Percentiles rank a stretch among this genome's conserved stretches.
These are phyloP conservation scores for Neoascochyta sp. DNA, from an alignment of 2,329 filamentous ascomycete species.

Conservation along the genomic window DNA sequence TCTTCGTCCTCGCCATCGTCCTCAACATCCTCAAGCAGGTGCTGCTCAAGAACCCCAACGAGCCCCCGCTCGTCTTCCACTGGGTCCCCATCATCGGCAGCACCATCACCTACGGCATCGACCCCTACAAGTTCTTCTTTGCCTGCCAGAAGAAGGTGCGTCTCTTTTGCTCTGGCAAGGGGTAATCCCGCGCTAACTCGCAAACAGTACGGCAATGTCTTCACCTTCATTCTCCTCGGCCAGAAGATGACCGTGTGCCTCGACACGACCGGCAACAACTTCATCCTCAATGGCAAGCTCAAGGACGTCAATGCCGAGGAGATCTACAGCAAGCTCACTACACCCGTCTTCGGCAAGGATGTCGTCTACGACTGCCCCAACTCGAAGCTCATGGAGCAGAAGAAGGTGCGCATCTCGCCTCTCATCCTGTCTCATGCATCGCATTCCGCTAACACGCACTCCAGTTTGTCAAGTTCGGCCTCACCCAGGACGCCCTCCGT, in stretches of 20 bases:
- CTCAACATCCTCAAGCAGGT: slow-evolving; percentile 79
- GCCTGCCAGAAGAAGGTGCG: slow-evolving; percentile 67
- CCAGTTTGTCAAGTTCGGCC: slow-evolving; percentile 76
- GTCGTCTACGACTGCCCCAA: slow-evolving; percentile 92
- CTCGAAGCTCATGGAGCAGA: slow-evolving; percentile 91
- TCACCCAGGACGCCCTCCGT: slow-evolving; percentile 70
- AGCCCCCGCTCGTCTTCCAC: slow-evolving; percentile 61
- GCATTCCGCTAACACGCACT: slow-evolving; percentile 5
- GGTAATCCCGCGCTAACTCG: slow-evolving; percentile 16
- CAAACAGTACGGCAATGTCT: slow-evolving; percentile 77
- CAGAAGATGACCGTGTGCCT: slow-evolving; percentile 86
- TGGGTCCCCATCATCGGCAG: slow-evolving; percentile 74
- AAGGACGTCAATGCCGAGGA: slow-evolving; percentile 89
- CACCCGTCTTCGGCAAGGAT: slow-evolving; percentile 72
- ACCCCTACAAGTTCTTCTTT: slow-evolving; percentile 83
- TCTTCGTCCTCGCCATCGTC: slow-evolving; percentile 58
- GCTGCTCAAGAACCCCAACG: slow-evolving; percentile 73
- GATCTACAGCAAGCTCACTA: slow-evolving; percentile 74
- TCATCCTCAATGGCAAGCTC: slow-evolving; percentile 86
- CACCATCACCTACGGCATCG: slow-evolving; percentile 91
- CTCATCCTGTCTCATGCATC: too few species aligned
- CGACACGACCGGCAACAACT: slow-evolving; percentile 80
- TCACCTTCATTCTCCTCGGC: slow-evolving; percentile 83
- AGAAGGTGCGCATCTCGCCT: slow-evolving; percentile 61
- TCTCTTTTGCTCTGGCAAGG: slow-evolving; percentile 5